phyloP scores from a whole-genome alignment of 805 yeast species.

The Middelhovenomyces tepae region DNA sequence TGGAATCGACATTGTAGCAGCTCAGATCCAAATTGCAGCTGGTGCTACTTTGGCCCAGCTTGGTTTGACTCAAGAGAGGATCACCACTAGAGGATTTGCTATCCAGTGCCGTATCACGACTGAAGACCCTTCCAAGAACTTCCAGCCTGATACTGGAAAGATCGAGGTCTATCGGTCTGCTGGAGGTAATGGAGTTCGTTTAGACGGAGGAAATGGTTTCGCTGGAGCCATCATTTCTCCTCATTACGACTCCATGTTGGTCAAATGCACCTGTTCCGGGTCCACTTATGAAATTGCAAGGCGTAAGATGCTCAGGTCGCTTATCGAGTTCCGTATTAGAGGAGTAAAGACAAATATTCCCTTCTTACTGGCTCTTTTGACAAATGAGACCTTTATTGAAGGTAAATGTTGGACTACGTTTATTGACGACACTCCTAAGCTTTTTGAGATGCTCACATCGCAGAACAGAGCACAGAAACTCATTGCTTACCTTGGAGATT shows the following conservation, averaged over 20 bases:
- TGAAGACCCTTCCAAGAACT: constrained; percentile 92
- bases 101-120: constrained; percentile 99
- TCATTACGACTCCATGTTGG: constrained; percentile 96
- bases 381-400: constrained; percentile 75
- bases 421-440: constrained; percentile 93
- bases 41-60: constrained; percentile 90
- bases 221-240: constrained; percentile 96
- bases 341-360: constrained; percentile 99
- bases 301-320: constrained; percentile 93
- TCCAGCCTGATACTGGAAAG: constrained; percentile 98
- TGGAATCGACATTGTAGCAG: constrained; percentile 95
- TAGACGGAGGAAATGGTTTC: constrained; percentile 98
- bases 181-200: constrained; percentile 98
- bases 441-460: constrained; percentile 89
- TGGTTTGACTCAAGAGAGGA: constrained; percentile 88
- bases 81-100: constrained; percentile 94
- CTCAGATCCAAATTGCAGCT: constrained; percentile 97
- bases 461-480: constrained; percentile 96
- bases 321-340: constrained; percentile 95
- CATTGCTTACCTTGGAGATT: constrained; percentile 82
- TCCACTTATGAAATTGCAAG: constrained; percentile 94
- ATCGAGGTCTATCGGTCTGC: constrained; percentile 96
- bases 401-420: constrained; percentile 98
- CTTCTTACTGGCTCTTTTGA: constrained; percentile 81
- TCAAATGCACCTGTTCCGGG: constrained; percentile 95